Conservation (phyloP, 768 basidiomycete genomes). For the Galerina sulciceps region DNA sequence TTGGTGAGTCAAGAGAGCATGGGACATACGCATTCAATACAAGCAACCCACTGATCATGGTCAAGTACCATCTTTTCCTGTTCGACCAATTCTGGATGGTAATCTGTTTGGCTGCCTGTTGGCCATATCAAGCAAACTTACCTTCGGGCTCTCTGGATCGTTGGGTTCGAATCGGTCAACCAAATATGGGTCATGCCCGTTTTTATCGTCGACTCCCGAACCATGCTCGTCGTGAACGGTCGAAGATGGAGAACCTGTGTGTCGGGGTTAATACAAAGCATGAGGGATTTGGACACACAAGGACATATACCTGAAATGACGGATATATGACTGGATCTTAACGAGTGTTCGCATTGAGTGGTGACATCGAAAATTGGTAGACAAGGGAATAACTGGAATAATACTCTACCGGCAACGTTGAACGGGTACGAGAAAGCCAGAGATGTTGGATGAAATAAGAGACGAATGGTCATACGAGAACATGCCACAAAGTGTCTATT, state of each 20-base stretch:
- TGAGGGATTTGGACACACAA: neutral
- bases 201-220: slow-evolving; percentile 4
- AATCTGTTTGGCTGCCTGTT: neutral
- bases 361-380: neutral
- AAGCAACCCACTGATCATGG: slow-evolving; percentile 49
- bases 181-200: slow-evolving; percentile 34
- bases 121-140: slow-evolving; percentile 12
- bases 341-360: neutral
- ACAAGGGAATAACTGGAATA: no score
- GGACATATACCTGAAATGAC: neutral
- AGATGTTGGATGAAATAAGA: no score
- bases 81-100: slow-evolving; percentile 53
- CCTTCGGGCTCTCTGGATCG: slow-evolving; percentile 54
- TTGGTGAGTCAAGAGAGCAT: neutral
- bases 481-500: neutral
- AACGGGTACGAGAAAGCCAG: no score
- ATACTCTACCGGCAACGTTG: no score
- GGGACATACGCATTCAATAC: slow-evolving; percentile 57
- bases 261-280: neutral
- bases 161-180: slow-evolving; percentile 36
- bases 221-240: slow-evolving; percentile 11
- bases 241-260: slow-evolving; percentile 17
- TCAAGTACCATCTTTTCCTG: slow-evolving; percentile 53
- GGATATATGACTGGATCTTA: neutral
- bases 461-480: no score